A percentile compares a stretch with the other conserved stretches of the same genome.
These are phyloP conservation scores for Leptographium flavum DNA, from an alignment of 2,329 filamentous ascomycete species.

Conservation along the genomic window DNA sequence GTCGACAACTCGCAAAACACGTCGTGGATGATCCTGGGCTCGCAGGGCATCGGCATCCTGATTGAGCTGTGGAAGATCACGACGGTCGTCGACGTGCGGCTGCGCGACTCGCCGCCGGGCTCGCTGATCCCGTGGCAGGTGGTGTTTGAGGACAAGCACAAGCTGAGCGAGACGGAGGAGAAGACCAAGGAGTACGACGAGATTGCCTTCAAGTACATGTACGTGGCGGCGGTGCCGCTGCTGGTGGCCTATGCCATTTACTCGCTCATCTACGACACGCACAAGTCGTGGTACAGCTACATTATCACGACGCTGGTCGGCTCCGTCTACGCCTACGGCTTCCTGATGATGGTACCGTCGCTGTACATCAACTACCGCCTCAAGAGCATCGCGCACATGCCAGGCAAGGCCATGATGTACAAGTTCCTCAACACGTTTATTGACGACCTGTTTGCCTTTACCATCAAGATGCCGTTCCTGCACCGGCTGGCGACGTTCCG, in stretches of 20 bases:
- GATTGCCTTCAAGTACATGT: slow-evolving; percentile 96
- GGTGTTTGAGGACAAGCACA: slow-evolving; percentile 90
- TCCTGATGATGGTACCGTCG: slow-evolving; percentile 96
- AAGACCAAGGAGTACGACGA: slow-evolving; percentile 98
- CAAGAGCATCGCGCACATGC: slow-evolving; percentile 94
- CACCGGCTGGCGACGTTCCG: slow-evolving; percentile 84
- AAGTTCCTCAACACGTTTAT: slow-evolving; percentile 99
- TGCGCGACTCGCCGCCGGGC: slow-evolving; percentile 53
- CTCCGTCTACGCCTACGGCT: slow-evolving; percentile 93
- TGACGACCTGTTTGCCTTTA: slow-evolving; percentile 96
- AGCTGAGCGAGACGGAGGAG: slow-evolving; percentile 85
- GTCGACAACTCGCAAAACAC: slow-evolving; percentile 96
- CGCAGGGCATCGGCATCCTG: slow-evolving; percentile 68
- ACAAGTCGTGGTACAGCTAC: slow-evolving; percentile 98
- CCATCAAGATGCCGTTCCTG: slow-evolving; percentile 95
- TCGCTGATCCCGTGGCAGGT: slow-evolving; percentile 67
- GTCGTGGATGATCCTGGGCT: slow-evolving; percentile 96
- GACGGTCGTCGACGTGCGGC: slow-evolving; percentile 77
- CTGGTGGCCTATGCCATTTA: slow-evolving; percentile 82
- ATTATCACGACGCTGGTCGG: slow-evolving; percentile 90
- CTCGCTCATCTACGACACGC: slow-evolving; percentile 79
- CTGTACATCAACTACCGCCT: slow-evolving; percentile 99
- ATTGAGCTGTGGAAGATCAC: slow-evolving; percentile 86
- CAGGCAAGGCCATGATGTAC: slow-evolving; percentile 90
- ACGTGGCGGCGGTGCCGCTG: slow-evolving; percentile 78